These are phyloP conservation scores for Solanum corneliomulleri DNA, from an alignment of 257 asterid species.

Conservation along the genomic window DNA sequence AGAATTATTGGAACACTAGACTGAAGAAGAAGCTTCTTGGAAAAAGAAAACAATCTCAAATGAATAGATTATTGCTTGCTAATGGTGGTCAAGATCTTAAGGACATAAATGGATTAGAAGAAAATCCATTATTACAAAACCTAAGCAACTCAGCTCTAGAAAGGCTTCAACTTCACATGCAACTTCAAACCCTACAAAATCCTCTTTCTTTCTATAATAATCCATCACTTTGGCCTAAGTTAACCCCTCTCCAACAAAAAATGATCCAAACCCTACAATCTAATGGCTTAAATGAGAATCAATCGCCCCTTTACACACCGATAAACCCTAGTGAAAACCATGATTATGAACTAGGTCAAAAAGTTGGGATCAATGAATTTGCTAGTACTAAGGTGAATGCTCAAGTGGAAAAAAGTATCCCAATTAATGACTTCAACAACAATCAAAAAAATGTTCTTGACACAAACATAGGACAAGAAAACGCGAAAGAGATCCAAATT, in stretches of 20 bases:
- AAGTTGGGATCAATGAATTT: not conserved
- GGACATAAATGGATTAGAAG: conserved; percentile 15
- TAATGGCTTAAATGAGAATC: not conserved
- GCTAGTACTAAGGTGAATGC: conserved; percentile 1
- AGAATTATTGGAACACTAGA: conserved; percentile 88
- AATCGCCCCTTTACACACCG: not conserved
- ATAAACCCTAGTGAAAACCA: not conserved
- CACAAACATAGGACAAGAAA: not conserved
- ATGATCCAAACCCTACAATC: conserved; percentile 31
- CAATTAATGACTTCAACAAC: not conserved
- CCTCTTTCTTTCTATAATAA: conserved; percentile 47
- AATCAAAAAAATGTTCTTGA: not conserved
- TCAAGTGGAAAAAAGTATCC: conserved; percentile 6
- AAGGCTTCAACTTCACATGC: conserved; percentile 87
- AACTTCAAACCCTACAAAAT: conserved; percentile 49
- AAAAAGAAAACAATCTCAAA: conserved; percentile 44
- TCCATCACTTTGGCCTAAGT: conserved; percentile 51
- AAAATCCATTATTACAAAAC: conserved; percentile 23
- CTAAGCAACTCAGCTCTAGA: conserved; percentile 80
- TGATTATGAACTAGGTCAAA: not conserved
- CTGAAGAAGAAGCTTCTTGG: conserved; percentile 81
- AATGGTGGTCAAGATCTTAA: conserved; percentile 18
- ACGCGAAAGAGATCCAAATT: not conserved
- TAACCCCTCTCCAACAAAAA: conserved; percentile 38
- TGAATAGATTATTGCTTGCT: conserved; percentile 16